A percentile compares a stretch with the other conserved stretches of the same genome.
These are phyloP conservation scores for Colletotrichum godetiae DNA, from an alignment of 2,329 filamentous ascomycete genomes.

Conservation along the genomic window DNA sequence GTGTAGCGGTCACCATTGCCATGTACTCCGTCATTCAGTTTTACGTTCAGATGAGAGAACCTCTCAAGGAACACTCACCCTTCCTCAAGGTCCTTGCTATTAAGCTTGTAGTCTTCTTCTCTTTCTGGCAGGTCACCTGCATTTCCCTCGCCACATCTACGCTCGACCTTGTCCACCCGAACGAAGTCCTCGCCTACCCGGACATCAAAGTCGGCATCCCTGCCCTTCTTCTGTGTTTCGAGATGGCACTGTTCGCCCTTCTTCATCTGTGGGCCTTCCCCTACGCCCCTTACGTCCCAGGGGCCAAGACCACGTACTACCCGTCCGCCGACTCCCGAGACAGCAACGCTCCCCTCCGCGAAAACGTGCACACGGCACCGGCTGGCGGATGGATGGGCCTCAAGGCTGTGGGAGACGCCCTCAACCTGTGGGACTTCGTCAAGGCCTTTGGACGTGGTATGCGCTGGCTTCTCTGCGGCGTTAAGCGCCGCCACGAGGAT, in stretches of 20 bases:
- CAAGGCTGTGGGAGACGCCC: conserved; percentile 74
- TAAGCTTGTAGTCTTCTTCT: conserved; percentile 91
- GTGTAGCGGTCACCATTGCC: conserved; percentile 78
- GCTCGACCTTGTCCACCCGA: conserved; percentile 72
- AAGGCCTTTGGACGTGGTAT: conserved; percentile 83
- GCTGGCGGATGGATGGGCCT: conserved; percentile 73
- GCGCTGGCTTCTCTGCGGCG: conserved; percentile 83
- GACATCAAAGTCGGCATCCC: conserved; percentile 87
- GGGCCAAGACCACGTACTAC: conserved; percentile 58
- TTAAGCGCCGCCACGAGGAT: conserved; percentile 68
- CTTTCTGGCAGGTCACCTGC: conserved; percentile 81
- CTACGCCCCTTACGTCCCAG: conserved; percentile 74
- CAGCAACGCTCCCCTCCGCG: conserved; percentile 50
- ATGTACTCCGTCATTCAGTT: conserved; percentile 94
- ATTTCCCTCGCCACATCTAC: conserved; percentile 66
- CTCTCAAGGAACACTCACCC: conserved; percentile 76
- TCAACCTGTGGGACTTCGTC: conserved; percentile 85
- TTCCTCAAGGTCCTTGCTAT: conserved; percentile 87
- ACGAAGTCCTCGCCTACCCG: conserved; percentile 71
- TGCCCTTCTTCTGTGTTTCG: conserved; percentile 80
- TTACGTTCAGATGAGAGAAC: conserved; percentile 79
- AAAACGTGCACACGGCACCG: conserved; percentile 62
- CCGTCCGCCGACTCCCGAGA: conserved; percentile 55
- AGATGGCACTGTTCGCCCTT: conserved; percentile 85
- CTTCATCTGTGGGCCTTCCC: conserved; percentile 87